A percentile compares a stretch with the other conserved stretches of the same genome.
Evolutionary conservation across 352 stramenopile species (phyloP).

Genomic region (Pythium coloratum): DNA sequence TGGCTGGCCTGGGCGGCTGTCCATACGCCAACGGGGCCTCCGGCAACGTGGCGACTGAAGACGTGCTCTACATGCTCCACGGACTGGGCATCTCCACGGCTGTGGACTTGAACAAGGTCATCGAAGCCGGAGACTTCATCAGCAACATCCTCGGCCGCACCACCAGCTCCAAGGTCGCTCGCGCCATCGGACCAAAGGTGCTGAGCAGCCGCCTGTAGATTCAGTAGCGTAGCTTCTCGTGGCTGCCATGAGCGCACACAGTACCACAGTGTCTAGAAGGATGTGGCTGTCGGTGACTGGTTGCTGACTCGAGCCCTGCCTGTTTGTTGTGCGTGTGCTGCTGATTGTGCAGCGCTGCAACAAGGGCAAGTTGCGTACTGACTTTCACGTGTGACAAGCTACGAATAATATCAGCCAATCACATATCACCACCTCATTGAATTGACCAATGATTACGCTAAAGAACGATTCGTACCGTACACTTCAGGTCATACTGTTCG

Average conservation of each 20-base stretch:
- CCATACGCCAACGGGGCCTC: conserved; percentile 96
- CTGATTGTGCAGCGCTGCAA: not conserved
- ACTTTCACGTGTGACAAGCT: not conserved
- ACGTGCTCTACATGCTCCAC: conserved; percentile 97
- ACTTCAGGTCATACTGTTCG: not conserved
- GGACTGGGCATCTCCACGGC: conserved; percentile 94
- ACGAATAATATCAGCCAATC: not conserved
- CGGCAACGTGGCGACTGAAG: conserved; percentile 97
- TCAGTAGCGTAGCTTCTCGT: not conserved
- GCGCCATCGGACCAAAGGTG: conserved; percentile 53
- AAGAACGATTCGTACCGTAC: conserved; percentile 3
- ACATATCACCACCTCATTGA: not conserved
- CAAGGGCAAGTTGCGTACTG: not conserved
- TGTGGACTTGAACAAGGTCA: conserved; percentile 92
- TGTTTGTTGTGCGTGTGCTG: not conserved
- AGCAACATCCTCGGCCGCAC: conserved; percentile 66
- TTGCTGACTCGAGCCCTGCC: not conserved
- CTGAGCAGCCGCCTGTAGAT: conserved; percentile 47
- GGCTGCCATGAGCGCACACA: not conserved
- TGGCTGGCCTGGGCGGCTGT: conserved; percentile 95
- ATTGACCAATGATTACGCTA: conserved; percentile 1
- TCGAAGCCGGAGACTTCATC: conserved; percentile 90
- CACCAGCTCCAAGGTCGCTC: conserved; percentile 89
- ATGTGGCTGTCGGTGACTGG: not conserved
- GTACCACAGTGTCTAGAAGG: not conserved